Base-by-base conservation (phyloP, 2,329 filamentous ascomycete genomes). In the Penicillium sp. region DNA sequence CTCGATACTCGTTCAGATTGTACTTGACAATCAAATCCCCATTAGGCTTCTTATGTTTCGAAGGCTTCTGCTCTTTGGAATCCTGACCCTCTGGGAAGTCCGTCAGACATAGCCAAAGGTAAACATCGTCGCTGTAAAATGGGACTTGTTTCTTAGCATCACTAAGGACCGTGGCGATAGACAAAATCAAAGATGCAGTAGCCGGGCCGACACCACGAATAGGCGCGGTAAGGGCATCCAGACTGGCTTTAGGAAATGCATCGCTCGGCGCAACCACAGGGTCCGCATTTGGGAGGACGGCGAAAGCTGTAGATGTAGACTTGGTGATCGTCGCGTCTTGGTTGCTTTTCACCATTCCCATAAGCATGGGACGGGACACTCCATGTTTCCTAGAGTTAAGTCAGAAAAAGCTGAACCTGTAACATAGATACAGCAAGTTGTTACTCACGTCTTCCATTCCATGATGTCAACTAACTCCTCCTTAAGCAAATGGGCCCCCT, bases 61-160 rank as follows among this genome's bases (percentile, higher is more conserved):
- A 57, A 4, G 45, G 15, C 44, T 58, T 61, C 48, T 62, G 59
- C 41, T 49, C 33, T 6, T 39, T 23, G 13, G 0, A 3, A 27
- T 19, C 13, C 6, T 1, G 12, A 9, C 35, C 51, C 31, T 53
- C 15, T 21, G 70, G 67, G 29, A 64, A 70, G 9, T 59, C 59
- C 21, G 61, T 55, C 38, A 67, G 19, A 68, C 70, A 70, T 2
- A 79, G 61, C 77, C 77, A 79, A 10, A 71, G 61, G 51, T 68
- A 79, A 23, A 73, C 57, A 61, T 79, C 76, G 43, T 79, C 77
- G 39, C 75, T 77, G 59, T 76, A 79, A 45, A 79, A 79, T 0
- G 77, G 77, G 1, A 74, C 58, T 19, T 69, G 62, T 23, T 59
- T 57, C 6, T 35, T 33, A 0, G 35, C n/a, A 2, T 53, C 53